Conservation (phyloP, 805 yeast genomes). For the Lipomyces sp. region DNA sequence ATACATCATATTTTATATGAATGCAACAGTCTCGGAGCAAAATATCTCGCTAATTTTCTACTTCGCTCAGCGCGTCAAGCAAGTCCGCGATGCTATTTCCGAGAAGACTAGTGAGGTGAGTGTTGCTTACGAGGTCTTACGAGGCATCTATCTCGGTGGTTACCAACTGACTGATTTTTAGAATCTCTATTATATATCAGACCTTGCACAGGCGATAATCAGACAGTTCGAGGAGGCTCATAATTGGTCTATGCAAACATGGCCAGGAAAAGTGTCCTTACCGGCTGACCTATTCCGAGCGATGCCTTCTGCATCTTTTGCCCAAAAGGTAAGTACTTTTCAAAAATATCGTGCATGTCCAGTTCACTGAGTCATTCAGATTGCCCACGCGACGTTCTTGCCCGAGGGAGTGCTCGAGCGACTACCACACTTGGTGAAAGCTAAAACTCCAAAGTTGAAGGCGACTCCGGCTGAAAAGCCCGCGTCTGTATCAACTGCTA, state of each 20-base stretch:
- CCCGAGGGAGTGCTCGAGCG: conserved; percentile 22
- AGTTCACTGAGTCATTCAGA: not conserved
- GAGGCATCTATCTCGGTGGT: not conserved
- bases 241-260: conserved; percentile 73
- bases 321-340: conserved; percentile 52
- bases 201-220: conserved; percentile 69
- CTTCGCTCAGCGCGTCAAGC: conserved; percentile 77
- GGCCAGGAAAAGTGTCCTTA: conserved; percentile 77
- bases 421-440: conserved; percentile 18
- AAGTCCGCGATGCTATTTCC: conserved; percentile 64
- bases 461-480: conserved; percentile 4
- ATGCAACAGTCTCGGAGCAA: conserved; percentile 62
- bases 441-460: conserved; percentile 5
- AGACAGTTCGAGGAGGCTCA: conserved; percentile 60
- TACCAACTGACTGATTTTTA: conserved; percentile 26
- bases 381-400: conserved; percentile 25
- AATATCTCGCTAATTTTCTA: conserved; percentile 77
- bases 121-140: conserved; percentile 8
- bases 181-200: conserved; percentile 68
- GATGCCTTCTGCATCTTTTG: conserved; percentile 60
- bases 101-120: conserved; percentile 46
- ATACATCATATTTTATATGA: conserved; percentile 64
- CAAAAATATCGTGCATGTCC: not conserved
- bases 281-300: conserved; percentile 74
- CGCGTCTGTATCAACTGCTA: not conserved